phyloP scores from a whole-genome alignment of 2,329 filamentous ascomycete species.

The Stachybotrys elegans region DNA sequence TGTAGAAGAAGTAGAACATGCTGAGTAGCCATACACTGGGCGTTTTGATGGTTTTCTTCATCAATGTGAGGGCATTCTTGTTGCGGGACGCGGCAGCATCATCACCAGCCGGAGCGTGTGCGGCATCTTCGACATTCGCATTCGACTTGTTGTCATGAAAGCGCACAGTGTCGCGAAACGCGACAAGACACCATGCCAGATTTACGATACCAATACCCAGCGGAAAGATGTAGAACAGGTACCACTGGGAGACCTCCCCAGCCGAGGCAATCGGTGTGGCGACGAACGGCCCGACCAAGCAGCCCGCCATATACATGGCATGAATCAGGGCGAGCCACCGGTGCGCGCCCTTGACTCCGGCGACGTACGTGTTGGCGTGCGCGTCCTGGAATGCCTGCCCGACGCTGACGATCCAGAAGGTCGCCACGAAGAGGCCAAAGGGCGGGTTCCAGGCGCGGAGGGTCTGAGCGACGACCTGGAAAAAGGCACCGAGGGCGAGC shows the following conservation, averaged over 20 bases:
- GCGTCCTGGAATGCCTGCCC: conserved; percentile 62
- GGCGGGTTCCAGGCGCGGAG: conserved; percentile 53
- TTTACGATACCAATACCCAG: conserved; percentile 49
- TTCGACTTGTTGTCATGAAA: conserved; percentile 15
- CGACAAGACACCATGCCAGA: conserved; percentile 36
- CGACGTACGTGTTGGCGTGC: conserved; percentile 58
- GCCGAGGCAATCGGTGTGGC: conserved; percentile 44
- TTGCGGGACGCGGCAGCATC: conserved; percentile 9
- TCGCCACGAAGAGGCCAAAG: conserved; percentile 50
- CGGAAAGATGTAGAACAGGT: conserved; percentile 51
- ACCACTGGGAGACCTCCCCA: conserved; percentile 36
- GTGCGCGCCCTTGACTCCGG: conserved; percentile 44
- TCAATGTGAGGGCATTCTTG: conserved; percentile 33
- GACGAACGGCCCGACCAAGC: conserved; percentile 51
- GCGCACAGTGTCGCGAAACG: conserved; percentile 44
- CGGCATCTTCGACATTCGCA: conserved; percentile 6
- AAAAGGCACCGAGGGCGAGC: conserved; percentile 46
- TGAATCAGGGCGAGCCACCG: conserved; percentile 61
- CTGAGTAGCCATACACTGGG: conserved; percentile 53
- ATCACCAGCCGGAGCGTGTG: conserved; percentile 3
- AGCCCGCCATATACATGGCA: conserved; percentile 55
- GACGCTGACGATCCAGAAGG: conserved; percentile 52
- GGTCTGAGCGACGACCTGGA: conserved; percentile 50
- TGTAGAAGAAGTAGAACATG: conserved; percentile 59
- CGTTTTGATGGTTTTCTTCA: conserved; percentile 37